phyloP scores from a whole-genome alignment of 768 basidiomycete genomes.

The Mycena filopes region DNA sequence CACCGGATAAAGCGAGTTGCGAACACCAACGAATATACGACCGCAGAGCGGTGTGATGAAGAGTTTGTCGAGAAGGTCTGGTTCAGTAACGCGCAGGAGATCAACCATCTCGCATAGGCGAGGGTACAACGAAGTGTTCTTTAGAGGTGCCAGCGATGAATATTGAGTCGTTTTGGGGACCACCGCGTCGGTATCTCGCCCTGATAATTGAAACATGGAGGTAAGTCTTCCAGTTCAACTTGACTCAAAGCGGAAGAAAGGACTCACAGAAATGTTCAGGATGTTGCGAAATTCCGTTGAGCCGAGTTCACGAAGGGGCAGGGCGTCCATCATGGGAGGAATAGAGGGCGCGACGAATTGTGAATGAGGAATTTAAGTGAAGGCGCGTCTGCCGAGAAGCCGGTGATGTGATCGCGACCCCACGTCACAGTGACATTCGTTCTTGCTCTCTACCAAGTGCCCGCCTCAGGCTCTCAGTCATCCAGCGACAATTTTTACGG shows the following conservation, averaged over 20 bases:
- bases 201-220: not conserved
- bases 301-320: too few relatives aligned
- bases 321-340: too few relatives aligned
- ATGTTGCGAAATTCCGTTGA: not conserved
- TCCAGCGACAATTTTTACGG: too few relatives aligned
- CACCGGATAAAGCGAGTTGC: not conserved
- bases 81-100: not conserved
- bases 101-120: slow-evolving; percentile 3
- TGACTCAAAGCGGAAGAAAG: not conserved
- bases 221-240: too few relatives aligned
- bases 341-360: too few relatives aligned
- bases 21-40: not conserved
- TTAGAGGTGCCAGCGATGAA: slow-evolving; percentile 2
- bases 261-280: not conserved
- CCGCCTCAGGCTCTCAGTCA: not conserved
- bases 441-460: not conserved
- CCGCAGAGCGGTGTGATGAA: not conserved
- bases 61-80: not conserved
- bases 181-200: not conserved
- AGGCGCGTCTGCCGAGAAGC: too few relatives aligned
- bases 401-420: too few relatives aligned
- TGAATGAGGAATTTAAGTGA: too few relatives aligned
- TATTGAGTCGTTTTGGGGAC: not conserved
- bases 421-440: not conserved
- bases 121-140: not conserved